These are phyloP conservation scores for Colletotrichum navitas DNA, from an alignment of 2,329 filamentous ascomycete genomes.

Conservation along the genomic window DNA sequence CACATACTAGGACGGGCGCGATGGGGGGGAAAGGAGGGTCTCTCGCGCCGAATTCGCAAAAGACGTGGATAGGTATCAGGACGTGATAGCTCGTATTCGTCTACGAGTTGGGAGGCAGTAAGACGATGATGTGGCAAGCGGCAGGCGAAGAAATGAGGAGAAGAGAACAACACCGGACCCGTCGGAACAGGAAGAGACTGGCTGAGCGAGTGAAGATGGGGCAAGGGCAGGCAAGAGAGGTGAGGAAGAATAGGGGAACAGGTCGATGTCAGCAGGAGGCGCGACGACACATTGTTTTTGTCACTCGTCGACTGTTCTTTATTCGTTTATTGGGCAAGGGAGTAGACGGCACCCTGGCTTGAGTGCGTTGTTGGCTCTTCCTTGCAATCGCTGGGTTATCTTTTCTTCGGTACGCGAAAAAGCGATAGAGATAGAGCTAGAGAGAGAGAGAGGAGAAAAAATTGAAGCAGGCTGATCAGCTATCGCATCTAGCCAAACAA, in stretches of 20 bases:
- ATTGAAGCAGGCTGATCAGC: neutral
- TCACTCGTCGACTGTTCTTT: constrained; percentile 31
- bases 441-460: neutral
- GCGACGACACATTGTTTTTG: constrained; percentile 32
- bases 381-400: neutral
- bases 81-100: neutral
- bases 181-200: neutral
- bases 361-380: constrained; percentile 6
- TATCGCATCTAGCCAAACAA: neutral
- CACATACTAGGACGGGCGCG: constrained; percentile 6
- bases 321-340: neutral
- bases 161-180: neutral
- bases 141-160: constrained; percentile 3
- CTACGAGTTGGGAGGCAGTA: neutral
- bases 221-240: neutral
- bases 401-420: neutral
- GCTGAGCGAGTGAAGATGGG: neutral
- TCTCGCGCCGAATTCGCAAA: neutral
- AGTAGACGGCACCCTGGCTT: constrained; percentile 4
- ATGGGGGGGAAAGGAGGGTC: neutral
- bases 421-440: neutral
- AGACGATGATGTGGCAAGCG: neutral
- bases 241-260: neutral
- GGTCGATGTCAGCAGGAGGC: constrained; percentile 22
- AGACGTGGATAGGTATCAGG: neutral